Evolutionary conservation across 768 basidiomycete genomes (phyloP), one percentile per base, ranked within the genome.

Genomic region (Nidula microcarpa): DNA sequence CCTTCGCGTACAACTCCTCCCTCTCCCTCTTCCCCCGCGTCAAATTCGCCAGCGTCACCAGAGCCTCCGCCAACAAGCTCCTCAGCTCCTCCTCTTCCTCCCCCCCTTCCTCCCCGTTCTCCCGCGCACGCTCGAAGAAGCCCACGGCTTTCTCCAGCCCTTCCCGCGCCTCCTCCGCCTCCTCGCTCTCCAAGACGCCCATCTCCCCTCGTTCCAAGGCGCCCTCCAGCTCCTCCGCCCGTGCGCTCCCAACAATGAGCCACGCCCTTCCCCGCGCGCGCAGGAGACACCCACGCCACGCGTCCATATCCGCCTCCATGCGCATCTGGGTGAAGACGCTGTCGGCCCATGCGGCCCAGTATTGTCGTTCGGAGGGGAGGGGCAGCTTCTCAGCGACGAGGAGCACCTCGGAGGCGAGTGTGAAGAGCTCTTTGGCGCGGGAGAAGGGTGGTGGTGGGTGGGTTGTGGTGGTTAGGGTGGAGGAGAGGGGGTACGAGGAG

Each of bases 341-440:
- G 56, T 85, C 84, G 3, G 85, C 83, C 79, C 81, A 86, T 1
- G 62, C 52, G 0, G 82, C 84, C 84, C 84, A 87, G 43, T 74
- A 69, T 44, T 73, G 69, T 36, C 85, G 74, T 57, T 82, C 76
- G 0, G 68, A 59, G 1, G 78, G 61, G 3, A 59, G 51, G 0
- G 72, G 65, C 13, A 87, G 69, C 46, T 81, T 82, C 60, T 87
- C 85, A 0, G 85, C 77, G 37, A 85, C 71, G 36, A 78, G 70
- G 16, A 87, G 71, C 16, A 86, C 81, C 57, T 84, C 82, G 8
- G 78, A 74, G 5, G 81, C 85, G 55, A 87, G 80, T 17, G 81
- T 83, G 66, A 75, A 84, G 5, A 86, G 76, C 62, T 85, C 80
- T 51, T 75, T 78, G 2, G 79, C 75, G 5, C 84, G 78, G 4